phyloP scores from a whole-genome alignment of 176 grass and related monocot species.

The Aegilops bicornis region DNA sequence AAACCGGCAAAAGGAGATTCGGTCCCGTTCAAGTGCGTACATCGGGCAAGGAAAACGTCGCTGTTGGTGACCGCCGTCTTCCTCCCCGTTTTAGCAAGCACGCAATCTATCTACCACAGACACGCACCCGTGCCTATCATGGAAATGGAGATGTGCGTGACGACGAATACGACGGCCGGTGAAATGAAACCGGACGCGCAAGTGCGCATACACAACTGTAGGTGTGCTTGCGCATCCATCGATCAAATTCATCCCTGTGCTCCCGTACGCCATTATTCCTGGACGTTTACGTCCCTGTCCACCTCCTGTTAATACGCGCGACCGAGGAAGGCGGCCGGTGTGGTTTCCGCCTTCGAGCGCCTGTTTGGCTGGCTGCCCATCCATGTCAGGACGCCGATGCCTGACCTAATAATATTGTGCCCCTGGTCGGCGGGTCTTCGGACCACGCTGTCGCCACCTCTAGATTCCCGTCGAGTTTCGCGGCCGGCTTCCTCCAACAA shows the following conservation, averaged over 20 bases:
- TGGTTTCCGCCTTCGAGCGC: not conserved
- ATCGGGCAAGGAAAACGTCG: not conserved
- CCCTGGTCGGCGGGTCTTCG: not conserved
- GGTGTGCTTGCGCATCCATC: not conserved
- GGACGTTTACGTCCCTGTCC: too few species aligned
- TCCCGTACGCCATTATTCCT: too few species aligned
- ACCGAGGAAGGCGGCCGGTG: not conserved
- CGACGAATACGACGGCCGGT: not conserved
- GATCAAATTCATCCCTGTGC: not conserved
- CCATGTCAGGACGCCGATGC: slow-evolving; percentile 7
- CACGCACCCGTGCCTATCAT: not conserved
- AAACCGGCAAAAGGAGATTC: too few species aligned
- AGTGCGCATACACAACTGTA: not conserved
- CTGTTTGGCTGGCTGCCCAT: not conserved
- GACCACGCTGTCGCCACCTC: not conserved
- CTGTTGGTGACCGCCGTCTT: not conserved
- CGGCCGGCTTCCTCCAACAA: slow-evolving; percentile 12
- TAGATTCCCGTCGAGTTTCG: not conserved
- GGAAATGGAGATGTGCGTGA: not conserved
- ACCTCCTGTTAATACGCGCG: not conserved
- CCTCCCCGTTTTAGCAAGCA: not conserved
- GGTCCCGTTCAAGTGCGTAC: too few species aligned
- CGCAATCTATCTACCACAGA: not conserved
- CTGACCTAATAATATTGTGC: not conserved
- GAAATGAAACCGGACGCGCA: not conserved